phyloP scores from a whole-genome alignment of 768 basidiomycete species.

The Psilocybe subaeruginosa region DNA sequence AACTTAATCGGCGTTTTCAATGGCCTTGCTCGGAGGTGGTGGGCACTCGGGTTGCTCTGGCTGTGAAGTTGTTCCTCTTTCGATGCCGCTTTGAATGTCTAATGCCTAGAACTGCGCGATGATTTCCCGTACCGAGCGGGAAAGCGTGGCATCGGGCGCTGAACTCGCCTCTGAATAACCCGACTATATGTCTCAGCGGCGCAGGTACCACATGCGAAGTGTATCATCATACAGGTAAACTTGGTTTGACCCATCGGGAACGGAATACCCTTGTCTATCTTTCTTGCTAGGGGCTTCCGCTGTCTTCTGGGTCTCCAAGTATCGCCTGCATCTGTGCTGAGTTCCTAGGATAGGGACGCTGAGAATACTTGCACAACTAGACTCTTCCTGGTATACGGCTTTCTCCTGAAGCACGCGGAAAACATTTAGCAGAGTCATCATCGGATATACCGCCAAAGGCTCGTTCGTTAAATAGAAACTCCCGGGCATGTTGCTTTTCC shows the following conservation, averaged over 20 bases:
- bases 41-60: neutral
- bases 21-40: too few relatives aligned
- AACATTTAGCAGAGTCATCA: neutral
- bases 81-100: neutral
- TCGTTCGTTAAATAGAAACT: neutral
- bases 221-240: neutral
- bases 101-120: neutral
- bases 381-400: neutral
- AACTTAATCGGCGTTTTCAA: neutral
- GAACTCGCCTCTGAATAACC: neutral
- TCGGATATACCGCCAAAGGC: neutral
- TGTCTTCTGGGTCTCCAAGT: neutral
- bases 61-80: neutral
- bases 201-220: neutral
- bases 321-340: too few relatives aligned
- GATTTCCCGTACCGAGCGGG: neutral
- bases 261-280: neutral
- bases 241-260: neutral
- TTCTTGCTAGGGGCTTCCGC: neutral
- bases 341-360: neutral
- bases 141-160: neutral
- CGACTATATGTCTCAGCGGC: neutral
- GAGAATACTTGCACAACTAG: neutral
- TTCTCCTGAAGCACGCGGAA: neutral
- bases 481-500: neutral